A percentile compares a stretch with the other conserved stretches of the same genome.
Conservation (phyloP, 2,329 filamentous ascomycete genomes). For the Diaporthe longicolla region DNA sequence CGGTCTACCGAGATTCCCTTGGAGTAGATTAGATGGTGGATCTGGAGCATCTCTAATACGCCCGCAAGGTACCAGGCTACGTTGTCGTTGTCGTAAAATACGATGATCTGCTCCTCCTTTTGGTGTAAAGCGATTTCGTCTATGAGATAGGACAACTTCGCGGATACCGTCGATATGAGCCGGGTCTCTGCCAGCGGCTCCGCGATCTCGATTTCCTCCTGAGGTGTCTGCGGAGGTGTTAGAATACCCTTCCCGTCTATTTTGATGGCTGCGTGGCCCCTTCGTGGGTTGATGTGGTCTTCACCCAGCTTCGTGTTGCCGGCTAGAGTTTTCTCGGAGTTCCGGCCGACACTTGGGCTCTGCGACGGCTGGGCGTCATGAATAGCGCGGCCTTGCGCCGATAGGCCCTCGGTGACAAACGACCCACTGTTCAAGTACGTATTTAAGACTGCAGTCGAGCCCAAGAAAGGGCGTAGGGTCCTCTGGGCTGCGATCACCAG, state of each 20-base stretch:
- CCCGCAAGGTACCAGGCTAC: conserved; percentile 88
- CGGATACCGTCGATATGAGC: conserved; percentile 85
- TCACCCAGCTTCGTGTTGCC: conserved; percentile 61
- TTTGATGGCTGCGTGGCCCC: conserved; percentile 51
- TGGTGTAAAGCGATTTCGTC: conserved; percentile 79
- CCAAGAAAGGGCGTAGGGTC: conserved; percentile 61
- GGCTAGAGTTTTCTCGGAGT: conserved; percentile 49
- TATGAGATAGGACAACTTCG: conserved; percentile 89
- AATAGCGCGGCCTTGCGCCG: conserved; percentile 54
- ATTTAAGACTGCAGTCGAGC: conserved; percentile 60
- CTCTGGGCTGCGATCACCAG: conserved; percentile 68
- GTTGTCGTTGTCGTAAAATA: conserved; percentile 94
- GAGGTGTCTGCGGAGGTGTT: conserved; percentile 43
- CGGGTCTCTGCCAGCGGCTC: conserved; percentile 70
- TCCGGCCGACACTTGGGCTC: neutral
- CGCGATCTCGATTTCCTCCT: conserved; percentile 48
- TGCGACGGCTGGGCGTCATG: conserved; percentile 39
- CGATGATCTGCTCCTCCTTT: conserved; percentile 83
- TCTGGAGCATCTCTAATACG: conserved; percentile 80
- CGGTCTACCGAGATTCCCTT: conserved; percentile 71
- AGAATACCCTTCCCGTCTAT: conserved; percentile 45
- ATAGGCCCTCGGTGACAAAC: conserved; percentile 55
- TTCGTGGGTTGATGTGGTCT: conserved; percentile 52
- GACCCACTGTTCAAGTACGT: conserved; percentile 63
- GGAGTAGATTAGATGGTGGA: conserved; percentile 77